A percentile compares a stretch with the other conserved stretches of the same genome.
Conservation (phyloP, 306 rosid genomes). For the Vigna trinervia region DNA sequence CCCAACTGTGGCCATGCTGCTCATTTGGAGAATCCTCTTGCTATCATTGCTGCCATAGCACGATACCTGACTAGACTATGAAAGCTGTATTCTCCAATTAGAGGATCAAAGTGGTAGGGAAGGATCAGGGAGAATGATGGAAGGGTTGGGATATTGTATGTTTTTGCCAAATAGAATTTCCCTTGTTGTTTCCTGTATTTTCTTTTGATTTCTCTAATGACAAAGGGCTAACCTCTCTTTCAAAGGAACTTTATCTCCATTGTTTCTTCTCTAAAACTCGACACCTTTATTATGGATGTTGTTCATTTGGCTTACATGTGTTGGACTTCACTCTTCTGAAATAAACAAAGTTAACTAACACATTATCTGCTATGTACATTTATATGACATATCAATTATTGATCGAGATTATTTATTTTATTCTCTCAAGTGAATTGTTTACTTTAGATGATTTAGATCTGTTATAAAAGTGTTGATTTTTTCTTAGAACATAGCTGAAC, state of each 20-base stretch:
- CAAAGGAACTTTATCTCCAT: neutral
- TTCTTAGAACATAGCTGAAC: no score
- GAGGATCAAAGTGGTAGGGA: conserved; percentile 4
- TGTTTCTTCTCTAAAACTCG: neutral
- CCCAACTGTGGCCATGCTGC: conserved; percentile 85
- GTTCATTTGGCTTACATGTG: neutral
- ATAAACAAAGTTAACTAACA: no score
- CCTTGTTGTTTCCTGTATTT: neutral
- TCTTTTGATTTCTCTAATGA: neutral
- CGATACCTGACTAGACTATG: conserved; percentile 53
- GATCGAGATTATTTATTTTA: no score
- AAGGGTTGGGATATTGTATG: neutral
- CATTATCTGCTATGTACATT: no score
- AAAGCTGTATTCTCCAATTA: conserved; percentile 22
- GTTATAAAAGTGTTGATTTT: no score
- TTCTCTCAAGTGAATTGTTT: no score
- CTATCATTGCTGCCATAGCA: conserved; percentile 64
- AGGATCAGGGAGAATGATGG: neutral
- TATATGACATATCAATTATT: no score
- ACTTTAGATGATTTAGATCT: no score
- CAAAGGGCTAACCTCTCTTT: neutral
- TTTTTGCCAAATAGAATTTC: neutral
- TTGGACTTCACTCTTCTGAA: neutral
- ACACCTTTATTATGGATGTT: neutral
- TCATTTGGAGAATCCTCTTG: conserved; percentile 94